Evolutionary conservation across 208 protist genomes (phyloP).

Genomic region (Trypanosoma cruzi): DNA sequence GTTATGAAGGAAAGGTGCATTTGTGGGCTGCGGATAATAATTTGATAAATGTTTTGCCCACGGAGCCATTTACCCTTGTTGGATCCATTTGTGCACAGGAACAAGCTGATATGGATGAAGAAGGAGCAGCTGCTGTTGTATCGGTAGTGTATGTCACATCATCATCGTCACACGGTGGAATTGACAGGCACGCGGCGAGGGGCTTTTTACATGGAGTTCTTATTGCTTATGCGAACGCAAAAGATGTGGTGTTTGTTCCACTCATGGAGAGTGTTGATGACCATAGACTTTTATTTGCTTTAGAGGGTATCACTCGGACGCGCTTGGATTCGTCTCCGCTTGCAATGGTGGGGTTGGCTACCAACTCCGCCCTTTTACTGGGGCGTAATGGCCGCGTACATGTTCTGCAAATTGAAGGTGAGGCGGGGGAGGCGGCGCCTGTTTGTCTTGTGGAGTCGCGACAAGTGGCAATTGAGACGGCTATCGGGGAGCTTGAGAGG

Average conservation of each 20-base stretch:
- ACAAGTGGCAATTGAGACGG: constrained; percentile 8
- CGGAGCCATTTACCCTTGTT: constrained; percentile 32
- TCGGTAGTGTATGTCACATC: constrained; percentile 41
- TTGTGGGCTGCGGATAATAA: constrained; percentile 81
- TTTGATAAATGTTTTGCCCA: constrained; percentile 39
- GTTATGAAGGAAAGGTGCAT: constrained; percentile 52
- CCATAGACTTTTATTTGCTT: constrained; percentile 37
- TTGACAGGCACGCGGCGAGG: background rate
- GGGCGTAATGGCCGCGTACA: constrained; percentile 50
- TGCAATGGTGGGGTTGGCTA: constrained; percentile 46
- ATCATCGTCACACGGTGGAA: background rate
- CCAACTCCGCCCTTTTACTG: constrained; percentile 52
- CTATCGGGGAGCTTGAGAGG: constrained; percentile 1
- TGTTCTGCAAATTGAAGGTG: constrained; percentile 40
- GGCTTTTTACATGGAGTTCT: constrained; percentile 66
- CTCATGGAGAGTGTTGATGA: constrained; percentile 39
- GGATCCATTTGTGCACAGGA: constrained; percentile 31
- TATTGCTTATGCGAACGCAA: constrained; percentile 54
- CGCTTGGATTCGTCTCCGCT: constrained; percentile 38
- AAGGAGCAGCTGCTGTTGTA: constrained; percentile 39
- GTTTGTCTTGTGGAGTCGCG: constrained; percentile 13
- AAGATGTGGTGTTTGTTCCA: constrained; percentile 58
- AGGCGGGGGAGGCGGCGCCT: background rate
- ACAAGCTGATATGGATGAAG: background rate
- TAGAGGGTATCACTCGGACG: constrained; percentile 24